phyloP scores from a whole-genome alignment of 805 yeast genomes.

The Helenozyma baotianmanensis region DNA sequence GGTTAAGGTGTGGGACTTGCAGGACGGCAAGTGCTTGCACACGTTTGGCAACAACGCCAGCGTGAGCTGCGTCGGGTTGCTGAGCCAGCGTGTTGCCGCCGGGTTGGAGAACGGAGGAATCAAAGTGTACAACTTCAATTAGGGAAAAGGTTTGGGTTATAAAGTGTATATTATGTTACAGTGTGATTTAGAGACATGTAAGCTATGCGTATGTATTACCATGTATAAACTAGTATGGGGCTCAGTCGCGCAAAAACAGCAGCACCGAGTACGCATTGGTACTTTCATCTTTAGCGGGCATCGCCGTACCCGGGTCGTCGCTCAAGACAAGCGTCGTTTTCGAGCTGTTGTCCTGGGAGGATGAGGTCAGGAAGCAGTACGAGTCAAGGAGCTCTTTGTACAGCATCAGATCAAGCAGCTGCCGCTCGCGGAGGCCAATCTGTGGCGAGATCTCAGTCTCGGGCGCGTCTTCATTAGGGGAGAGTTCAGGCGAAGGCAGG shows the following conservation, averaged over 20 bases:
- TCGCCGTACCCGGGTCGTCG: conserved; percentile 10
- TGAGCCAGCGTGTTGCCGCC: conserved; percentile 84
- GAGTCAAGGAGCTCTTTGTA: conserved; percentile 55
- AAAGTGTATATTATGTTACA: no score
- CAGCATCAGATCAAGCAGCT: conserved; percentile 41
- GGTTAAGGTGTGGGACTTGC: conserved; percentile 93
- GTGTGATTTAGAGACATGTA: no score
- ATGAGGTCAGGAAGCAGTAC: conserved; percentile 50
- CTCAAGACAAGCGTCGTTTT: conserved; percentile 15
- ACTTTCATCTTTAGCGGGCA: no score
- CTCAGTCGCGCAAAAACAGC: conserved; percentile 1
- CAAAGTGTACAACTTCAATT: conserved; percentile 50
- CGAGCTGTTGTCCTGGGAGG: conserved; percentile 15
- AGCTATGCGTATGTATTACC: no score
- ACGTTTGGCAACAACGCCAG: conserved; percentile 72
- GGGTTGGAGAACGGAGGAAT: conserved; percentile 88
- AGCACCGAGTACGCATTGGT: conserved; percentile 1
- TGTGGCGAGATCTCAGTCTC: background rate
- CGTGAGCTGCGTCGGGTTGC: conserved; percentile 71
- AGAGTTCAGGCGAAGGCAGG: background rate
- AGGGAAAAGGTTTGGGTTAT: no score
- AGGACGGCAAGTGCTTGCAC: conserved; percentile 89
- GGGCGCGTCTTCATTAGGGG: conserved; percentile 1
- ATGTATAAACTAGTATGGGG: no score
- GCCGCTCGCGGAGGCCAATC: conserved; percentile 2